These are phyloP conservation scores for Cordyceps fumosorosea DNA, from an alignment of 2,329 filamentous ascomycete genomes.

Conservation along the genomic window DNA sequence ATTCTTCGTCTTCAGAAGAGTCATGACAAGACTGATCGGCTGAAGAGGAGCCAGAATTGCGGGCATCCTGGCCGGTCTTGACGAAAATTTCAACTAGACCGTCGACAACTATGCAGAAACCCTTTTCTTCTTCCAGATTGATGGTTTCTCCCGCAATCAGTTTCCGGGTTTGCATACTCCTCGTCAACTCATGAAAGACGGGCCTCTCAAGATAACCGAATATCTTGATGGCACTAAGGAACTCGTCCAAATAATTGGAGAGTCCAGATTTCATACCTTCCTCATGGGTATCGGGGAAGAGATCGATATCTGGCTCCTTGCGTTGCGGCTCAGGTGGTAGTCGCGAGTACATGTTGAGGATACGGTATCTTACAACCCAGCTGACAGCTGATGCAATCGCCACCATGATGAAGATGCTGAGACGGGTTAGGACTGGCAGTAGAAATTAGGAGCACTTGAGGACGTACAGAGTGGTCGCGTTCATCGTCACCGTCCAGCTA, in stretches of 20 bases:
- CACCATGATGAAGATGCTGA: conserved; percentile 67
- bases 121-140: conserved; percentile 93
- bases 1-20: conserved; percentile 61
- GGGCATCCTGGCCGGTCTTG: conserved; percentile 64
- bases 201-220: conserved; percentile 95
- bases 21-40: conserved; percentile 23
- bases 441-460: not conserved
- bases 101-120: conserved; percentile 95
- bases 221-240: conserved; percentile 96
- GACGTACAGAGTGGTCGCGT: conserved; percentile 84
- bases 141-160: conserved; percentile 93
- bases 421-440: conserved; percentile 14
- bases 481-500: conserved; percentile 96
- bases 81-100: conserved; percentile 97
- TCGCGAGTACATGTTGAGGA: conserved; percentile 93
- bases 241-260: conserved; percentile 96
- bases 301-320: conserved; percentile 89
- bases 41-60: conserved; percentile 21
- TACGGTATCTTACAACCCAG: conserved; percentile 93
- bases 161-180: conserved; percentile 97
- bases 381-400: conserved; percentile 76
- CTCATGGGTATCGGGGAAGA: conserved; percentile 90
- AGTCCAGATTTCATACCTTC: conserved; percentile 84
- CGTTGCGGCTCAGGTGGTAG: conserved; percentile 90
- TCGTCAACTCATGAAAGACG: conserved; percentile 93